Evolutionary conservation across 2,329 filamentous ascomycete species (phyloP), one percentile per base, ranked within the genome.

Genomic region (Hymenoscyphus infarciens): DNA sequence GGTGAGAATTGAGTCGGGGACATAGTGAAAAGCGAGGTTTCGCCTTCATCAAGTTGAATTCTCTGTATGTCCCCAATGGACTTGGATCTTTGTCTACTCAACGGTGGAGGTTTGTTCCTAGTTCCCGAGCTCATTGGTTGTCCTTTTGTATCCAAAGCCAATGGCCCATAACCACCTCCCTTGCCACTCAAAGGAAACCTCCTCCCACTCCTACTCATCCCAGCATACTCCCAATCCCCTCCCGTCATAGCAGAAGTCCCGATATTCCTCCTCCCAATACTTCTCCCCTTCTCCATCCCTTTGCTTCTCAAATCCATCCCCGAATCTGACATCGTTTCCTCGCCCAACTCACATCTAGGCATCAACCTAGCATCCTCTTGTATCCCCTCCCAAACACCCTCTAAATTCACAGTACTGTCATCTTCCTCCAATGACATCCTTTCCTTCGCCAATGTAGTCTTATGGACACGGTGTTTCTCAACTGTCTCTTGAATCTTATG

Each of bases 401-500:
- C 19, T 11, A 29, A 11, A 16, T 25, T 27, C n/a, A 19, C n/a
- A 19, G 22, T 16, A 49, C n/a, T 15, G 3, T 59, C 57, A 31
- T 59, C 57, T 6, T 58, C 35, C 22, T 45, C 57, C 6, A 59
- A 45, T n/a, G 57, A 13, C 38, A 27, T 59, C 6, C 57, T n/a
- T 19, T 59, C 57, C 11, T 29, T 45, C 5, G 57, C 57, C 5
- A 27, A 16, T 5, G 15, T 31, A 16, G 57, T 59, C 25, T 49
- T 59, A 16, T 59, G 57, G 13, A 59, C 57, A 2, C 35, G 19
- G 16, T 29, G 25, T 49, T 59, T 59, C 16, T 38, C 35, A 8
- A 59, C 33, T 49, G 19, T 49, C 19, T 35, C 35, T 49, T 59
- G 57, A n/a, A 49, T 49, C 6, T 59, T 59, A 25, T 59, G 57